Conservation (phyloP, 2,329 filamentous ascomycete genomes). For the Nothopassalora personata region DNA sequence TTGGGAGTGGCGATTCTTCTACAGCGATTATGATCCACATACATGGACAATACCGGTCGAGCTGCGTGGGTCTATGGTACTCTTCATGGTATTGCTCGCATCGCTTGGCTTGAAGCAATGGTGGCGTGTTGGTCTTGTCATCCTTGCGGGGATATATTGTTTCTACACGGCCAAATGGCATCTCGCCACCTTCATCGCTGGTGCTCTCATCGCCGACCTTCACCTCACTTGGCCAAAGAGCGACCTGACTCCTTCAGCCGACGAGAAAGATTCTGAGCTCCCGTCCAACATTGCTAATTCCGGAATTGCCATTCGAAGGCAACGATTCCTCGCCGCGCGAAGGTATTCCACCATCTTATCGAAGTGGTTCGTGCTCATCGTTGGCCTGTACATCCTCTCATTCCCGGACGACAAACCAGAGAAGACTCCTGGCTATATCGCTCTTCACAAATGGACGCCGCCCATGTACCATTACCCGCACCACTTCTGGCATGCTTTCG, state of each 20-base stretch:
- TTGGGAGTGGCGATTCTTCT: slow-evolving; percentile 4
- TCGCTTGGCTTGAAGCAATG: slow-evolving; percentile 7
- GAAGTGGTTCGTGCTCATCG: slow-evolving; percentile 7
- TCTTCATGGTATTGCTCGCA: slow-evolving; percentile 11
- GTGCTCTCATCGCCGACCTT: slow-evolving; percentile 10
- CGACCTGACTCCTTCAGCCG: neutral
- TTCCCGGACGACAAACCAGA: slow-evolving; percentile 11
- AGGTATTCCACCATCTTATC: neutral
- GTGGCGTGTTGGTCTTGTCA: slow-evolving; percentile 8
- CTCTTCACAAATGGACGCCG: neutral
- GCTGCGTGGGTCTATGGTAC: slow-evolving; percentile 9
- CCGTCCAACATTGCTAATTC: neutral
- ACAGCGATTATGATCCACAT: slow-evolving; percentile 10
- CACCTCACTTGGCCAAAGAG: neutral
- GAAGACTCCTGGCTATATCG: slow-evolving; percentile 7
- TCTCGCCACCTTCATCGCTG: slow-evolving; percentile 13
- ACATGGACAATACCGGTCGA: slow-evolving; percentile 15
- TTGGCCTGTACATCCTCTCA: slow-evolving; percentile 10
- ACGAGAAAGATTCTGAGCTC: neutral
- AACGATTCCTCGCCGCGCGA: neutral
- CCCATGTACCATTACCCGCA: slow-evolving; percentile 1
- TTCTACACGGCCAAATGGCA: slow-evolving; percentile 9
- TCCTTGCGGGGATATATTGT: slow-evolving; percentile 3
- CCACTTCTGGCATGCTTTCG: slow-evolving; percentile 9
- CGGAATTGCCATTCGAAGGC: neutral